These are phyloP conservation scores for Rhodotorula mucilaginosa DNA, from an alignment of 1,284 basidiomycete species.

Conservation along the genomic window DNA sequence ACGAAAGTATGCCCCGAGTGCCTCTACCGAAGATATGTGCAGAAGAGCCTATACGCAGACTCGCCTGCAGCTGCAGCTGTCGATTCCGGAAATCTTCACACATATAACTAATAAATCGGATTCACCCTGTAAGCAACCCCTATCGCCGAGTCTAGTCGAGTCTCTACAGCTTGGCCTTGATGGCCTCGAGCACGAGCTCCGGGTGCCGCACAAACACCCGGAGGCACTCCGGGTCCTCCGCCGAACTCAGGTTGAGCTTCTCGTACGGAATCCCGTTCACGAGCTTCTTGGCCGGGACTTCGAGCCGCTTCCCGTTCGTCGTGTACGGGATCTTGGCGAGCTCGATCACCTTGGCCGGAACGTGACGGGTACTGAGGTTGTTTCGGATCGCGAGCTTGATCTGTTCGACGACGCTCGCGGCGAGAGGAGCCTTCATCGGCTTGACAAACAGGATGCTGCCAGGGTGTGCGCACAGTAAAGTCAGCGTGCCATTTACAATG, in stretches of 20 bases:
- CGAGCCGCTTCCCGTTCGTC: constrained; percentile 79
- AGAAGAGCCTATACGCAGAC: no score
- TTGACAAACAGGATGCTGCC: constrained; percentile 68
- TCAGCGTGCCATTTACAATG: background rate
- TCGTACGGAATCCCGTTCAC: constrained; percentile 38
- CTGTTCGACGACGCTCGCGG: constrained; percentile 58
- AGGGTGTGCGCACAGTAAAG: background rate
- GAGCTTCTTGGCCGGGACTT: constrained; percentile 70
- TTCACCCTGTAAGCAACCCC: no score
- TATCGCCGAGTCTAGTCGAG: background rate
- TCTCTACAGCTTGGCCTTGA: constrained; percentile 31
- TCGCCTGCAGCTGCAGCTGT: no score
- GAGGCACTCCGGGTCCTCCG: constrained; percentile 36
- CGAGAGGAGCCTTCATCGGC: constrained; percentile 59
- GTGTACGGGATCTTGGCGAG: constrained; percentile 57
- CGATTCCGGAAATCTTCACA: no score
- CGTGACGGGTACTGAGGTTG: constrained; percentile 34
- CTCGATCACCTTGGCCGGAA: constrained; percentile 33
- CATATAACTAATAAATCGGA: no score
- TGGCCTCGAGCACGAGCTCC: constrained; percentile 16
- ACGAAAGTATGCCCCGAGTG: no score
- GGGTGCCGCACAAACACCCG: constrained; percentile 38
- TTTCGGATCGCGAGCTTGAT: constrained; percentile 37
- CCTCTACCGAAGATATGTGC: no score
- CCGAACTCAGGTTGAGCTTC: constrained; percentile 33